These are phyloP conservation scores for Tylopilus felleus DNA, from an alignment of 768 basidiomycete species.

Conservation along the genomic window DNA sequence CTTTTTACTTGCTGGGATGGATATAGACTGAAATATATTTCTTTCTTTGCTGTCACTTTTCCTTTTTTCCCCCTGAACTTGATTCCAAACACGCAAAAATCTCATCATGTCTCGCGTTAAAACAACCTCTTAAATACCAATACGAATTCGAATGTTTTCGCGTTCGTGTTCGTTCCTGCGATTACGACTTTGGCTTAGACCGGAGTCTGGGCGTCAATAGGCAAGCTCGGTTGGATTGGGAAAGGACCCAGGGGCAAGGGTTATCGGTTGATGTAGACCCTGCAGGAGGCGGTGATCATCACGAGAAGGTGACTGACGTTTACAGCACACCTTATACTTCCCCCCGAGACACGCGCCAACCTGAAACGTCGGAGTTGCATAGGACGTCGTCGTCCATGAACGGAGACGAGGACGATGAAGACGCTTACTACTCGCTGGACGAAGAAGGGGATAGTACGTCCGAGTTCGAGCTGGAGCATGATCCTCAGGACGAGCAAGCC, in stretches of 20 bases:
- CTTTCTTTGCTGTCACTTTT: conserved; percentile 42
- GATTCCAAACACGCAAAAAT: conserved; percentile 7
- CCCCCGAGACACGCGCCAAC: conserved; percentile 13
- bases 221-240: not conserved
- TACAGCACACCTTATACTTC: conserved; percentile 26
- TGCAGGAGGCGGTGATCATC: conserved; percentile 4
- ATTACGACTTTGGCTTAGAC: conserved; percentile 8
- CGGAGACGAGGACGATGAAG: conserved; percentile 33
- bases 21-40: conserved; percentile 80
- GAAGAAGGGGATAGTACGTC: conserved; percentile 26
- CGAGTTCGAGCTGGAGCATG: conserved; percentile 1
- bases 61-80: conserved; percentile 1
- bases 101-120: conserved; percentile 4
- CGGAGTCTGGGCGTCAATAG: not conserved
- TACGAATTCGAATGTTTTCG: conserved; percentile 14
- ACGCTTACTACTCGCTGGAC: conserved; percentile 32
- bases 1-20: conserved; percentile 36
- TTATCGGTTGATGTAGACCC: not conserved
- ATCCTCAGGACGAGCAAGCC: conserved; percentile 36
- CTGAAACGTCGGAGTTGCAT: conserved; percentile 4
- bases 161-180: conserved; percentile 1
- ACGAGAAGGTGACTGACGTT: conserved; percentile 12
- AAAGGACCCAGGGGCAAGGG: not conserved
- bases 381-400: conserved; percentile 9
- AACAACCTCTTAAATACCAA: conserved; percentile 4